A percentile compares a stretch with the other conserved stretches of the same genome.
Evolutionary conservation across 768 basidiomycete species (phyloP).

Genomic region (Kwoniella pini): DNA sequence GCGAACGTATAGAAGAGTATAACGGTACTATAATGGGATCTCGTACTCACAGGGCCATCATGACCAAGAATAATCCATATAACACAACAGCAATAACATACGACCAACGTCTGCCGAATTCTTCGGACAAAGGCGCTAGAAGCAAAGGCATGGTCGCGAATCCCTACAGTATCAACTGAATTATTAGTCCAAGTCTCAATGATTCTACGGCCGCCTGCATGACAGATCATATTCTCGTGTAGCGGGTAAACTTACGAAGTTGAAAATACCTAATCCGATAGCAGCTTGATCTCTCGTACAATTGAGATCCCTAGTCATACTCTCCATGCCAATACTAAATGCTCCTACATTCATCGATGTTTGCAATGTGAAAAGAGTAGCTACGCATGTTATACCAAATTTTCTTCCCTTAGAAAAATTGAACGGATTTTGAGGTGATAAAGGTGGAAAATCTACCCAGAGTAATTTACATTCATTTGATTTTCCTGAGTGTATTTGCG

Average conservation of each 20-base stretch:
- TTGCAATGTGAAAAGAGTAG: constrained; percentile 39
- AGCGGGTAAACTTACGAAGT: constrained; percentile 15
- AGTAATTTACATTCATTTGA: constrained; percentile 22
- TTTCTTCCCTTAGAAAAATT: constrained; percentile 36
- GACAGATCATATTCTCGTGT: no score
- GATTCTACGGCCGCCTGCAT: background rate
- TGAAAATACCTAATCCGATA: constrained; percentile 45
- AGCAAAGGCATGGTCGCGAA: constrained; percentile 51
- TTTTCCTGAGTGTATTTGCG: background rate
- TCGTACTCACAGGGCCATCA: constrained; percentile 25
- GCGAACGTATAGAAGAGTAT: background rate
- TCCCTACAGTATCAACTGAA: constrained; percentile 18
- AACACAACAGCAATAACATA: constrained; percentile 34
- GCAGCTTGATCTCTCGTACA: constrained; percentile 28
- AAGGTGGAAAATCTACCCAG: constrained; percentile 49
- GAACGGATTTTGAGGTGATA: constrained; percentile 44
- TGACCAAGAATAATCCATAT: constrained; percentile 22
- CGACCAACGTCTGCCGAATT: constrained; percentile 46
- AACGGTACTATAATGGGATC: background rate
- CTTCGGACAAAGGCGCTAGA: constrained; percentile 48
- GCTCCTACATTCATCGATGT: constrained; percentile 35
- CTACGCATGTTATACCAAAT: constrained; percentile 37
- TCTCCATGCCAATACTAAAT: constrained; percentile 39
- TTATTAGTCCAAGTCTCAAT: no score
- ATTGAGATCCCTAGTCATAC: constrained; percentile 43